These are phyloP conservation scores for Oryza rufipogon DNA, from an alignment of 176 grass and related monocot species.

Conservation along the genomic window DNA sequence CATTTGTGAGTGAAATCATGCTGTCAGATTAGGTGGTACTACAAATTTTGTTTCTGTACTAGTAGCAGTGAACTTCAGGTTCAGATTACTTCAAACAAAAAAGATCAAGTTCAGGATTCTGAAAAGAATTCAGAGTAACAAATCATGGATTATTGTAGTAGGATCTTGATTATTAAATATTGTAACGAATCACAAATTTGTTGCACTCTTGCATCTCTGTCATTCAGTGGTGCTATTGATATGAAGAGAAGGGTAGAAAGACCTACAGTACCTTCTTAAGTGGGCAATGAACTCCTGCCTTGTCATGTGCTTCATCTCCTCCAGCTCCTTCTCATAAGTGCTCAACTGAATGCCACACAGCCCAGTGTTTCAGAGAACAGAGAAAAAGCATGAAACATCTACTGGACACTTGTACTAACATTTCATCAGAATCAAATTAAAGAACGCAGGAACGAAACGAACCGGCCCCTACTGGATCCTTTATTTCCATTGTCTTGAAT, in stretches of 20 bases:
- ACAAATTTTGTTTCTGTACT: constrained; percentile 28
- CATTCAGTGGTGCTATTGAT: not conserved
- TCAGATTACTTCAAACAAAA: not conserved
- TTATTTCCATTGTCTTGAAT: not conserved
- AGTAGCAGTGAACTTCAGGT: not conserved
- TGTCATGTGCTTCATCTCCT: constrained; percentile 88
- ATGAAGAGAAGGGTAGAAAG: not conserved
- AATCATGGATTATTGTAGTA: not conserved
- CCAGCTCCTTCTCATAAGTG: constrained; percentile 78
- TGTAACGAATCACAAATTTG: not conserved
- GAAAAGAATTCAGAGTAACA: constrained; percentile 30
- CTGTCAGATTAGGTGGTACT: not conserved
- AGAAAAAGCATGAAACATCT: not conserved
- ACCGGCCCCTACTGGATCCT: constrained; percentile 37
- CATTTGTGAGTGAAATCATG: constrained; percentile 15
- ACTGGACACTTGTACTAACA: not conserved
- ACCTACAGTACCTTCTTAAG: constrained; percentile 66
- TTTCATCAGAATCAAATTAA: constrained; percentile 8
- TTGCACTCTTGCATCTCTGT: not conserved
- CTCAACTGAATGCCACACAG: constrained; percentile 44
- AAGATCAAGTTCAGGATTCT: not conserved
- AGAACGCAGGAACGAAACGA: constrained; percentile 9
- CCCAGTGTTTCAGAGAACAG: constrained; percentile 5
- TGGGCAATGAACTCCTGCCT: constrained; percentile 90
- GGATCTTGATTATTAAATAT: not conserved